Percentiles rank a stretch among this genome's conserved stretches.
Conservation (phyloP, 495 filamentous ascomycete species). For the Tetracladium setigerum region DNA sequence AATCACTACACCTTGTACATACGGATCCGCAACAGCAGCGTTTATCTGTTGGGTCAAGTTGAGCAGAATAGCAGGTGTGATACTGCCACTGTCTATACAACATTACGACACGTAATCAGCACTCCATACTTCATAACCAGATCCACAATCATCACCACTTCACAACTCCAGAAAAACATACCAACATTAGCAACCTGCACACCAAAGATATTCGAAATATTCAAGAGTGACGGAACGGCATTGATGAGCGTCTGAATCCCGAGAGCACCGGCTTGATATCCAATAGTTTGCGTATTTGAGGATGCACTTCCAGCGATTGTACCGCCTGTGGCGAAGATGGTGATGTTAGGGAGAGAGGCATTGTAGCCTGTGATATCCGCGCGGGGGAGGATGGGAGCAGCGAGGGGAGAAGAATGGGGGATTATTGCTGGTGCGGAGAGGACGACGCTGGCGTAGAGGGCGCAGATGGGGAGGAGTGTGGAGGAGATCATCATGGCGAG, state of each 20-base stretch:
- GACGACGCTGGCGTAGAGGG: no score
- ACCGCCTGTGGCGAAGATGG: constrained; percentile 40
- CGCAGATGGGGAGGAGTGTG: no score
- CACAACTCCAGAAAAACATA: no score
- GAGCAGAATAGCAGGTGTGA: constrained; percentile 35
- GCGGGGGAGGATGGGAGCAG: background rate
- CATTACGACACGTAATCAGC: no score
- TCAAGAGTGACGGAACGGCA: constrained; percentile 33
- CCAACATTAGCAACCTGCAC: constrained; percentile 33
- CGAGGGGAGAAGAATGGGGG: constrained; percentile 8
- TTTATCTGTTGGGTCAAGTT: constrained; percentile 34
- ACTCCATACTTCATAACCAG: no score
- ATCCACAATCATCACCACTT: no score
- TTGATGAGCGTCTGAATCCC: constrained; percentile 29
- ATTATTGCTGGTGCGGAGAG: no score
- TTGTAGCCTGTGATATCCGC: constrained; percentile 19
- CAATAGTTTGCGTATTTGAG: constrained; percentile 37
- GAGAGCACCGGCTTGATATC: constrained; percentile 37
- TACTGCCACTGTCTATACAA: constrained; percentile 20
- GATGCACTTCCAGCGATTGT: constrained; percentile 38
- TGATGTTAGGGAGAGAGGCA: constrained; percentile 38
- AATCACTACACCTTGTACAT: constrained; percentile 37
- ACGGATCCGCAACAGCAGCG: constrained; percentile 28
- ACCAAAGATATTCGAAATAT: constrained; percentile 38
- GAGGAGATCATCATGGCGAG: no score